These are phyloP conservation scores for Lentithecium fluviatile DNA, from an alignment of 495 filamentous ascomycete genomes.

Conservation along the genomic window DNA sequence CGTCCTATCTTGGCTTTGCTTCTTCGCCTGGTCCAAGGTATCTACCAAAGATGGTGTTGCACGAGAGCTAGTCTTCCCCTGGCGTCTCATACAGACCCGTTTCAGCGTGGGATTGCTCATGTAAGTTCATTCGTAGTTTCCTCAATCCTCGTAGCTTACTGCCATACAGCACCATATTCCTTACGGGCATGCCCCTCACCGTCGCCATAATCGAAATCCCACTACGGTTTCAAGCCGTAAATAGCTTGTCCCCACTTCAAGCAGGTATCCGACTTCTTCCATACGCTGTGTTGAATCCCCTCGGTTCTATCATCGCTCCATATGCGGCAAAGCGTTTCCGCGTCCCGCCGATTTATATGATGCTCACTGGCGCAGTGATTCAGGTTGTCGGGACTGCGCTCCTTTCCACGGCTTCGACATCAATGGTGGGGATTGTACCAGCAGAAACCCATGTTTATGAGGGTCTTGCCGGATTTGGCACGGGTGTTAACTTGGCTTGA, in stretches of 20 bases:
- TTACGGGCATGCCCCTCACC: background rate
- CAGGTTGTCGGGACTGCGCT: background rate
- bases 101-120: no score
- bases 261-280: background rate
- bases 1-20: no score
- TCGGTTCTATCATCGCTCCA: background rate
- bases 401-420: background rate
- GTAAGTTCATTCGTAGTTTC: no score
- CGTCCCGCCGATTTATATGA: background rate
- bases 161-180: no score
- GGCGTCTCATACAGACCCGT: no score
- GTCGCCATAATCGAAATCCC: slow-evolving; percentile 3
- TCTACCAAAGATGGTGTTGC: no score
- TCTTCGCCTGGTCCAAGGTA: no score
- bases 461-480: slow-evolving; percentile 1
- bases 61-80: no score
- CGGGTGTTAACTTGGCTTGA: background rate
- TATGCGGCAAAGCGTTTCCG: background rate
- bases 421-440: background rate
- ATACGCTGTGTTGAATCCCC: background rate
- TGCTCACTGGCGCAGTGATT: background rate
- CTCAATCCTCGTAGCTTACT: no score
- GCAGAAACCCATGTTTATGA: slow-evolving; percentile 1
- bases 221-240: slow-evolving; percentile 1
- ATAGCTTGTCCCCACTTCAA: background rate